Evolutionary conservation across 768 basidiomycete species (phyloP).

Genomic region (Pholiota conissans): DNA sequence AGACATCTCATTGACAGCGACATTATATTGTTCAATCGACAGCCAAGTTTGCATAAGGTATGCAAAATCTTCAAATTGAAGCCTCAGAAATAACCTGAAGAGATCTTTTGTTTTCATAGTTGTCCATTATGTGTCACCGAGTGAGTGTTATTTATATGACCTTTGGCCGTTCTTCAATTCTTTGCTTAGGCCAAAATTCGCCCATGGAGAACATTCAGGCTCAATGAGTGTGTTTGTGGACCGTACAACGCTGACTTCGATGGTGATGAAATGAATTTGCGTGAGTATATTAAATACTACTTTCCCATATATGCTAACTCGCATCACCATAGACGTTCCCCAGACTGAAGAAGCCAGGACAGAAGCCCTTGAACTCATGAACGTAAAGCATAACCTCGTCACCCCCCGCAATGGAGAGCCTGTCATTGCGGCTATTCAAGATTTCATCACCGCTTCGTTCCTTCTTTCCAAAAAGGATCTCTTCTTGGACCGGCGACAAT

Average conservation of each 20-base stretch:
- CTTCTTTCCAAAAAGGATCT: constrained; percentile 90
- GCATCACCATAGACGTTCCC: constrained; percentile 74
- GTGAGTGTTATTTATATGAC: constrained; percentile 39
- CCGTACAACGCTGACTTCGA: constrained; percentile 99
- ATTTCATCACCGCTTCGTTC: constrained; percentile 98
- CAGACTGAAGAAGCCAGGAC: constrained; percentile 98
- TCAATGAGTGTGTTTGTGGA: constrained; percentile 99
- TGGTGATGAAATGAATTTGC: constrained; percentile 99
- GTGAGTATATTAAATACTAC: constrained; percentile 43
- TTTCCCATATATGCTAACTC: neutral
- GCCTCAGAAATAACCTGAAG: neutral
- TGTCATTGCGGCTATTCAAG: constrained; percentile 98
- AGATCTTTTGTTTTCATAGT: constrained; percentile 36
- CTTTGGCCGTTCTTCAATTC: neutral
- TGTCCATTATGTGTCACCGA: constrained; percentile 99
- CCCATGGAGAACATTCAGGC: constrained; percentile 95
- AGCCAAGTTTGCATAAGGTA: constrained; percentile 96
- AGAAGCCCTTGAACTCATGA: constrained; percentile 97
- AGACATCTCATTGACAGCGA: constrained; percentile 94
- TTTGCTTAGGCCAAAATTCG: constrained; percentile 73
- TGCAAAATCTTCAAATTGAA: constrained; percentile 4
- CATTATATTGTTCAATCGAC: constrained; percentile 96
- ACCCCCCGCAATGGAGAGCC: constrained; percentile 98
- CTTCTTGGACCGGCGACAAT: constrained; percentile 92
- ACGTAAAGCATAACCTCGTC: constrained; percentile 93